Percentiles rank a stretch among this genome's conserved stretches.
phyloP scores from a whole-genome alignment of 768 basidiomycete genomes.

The Suillus bovinus region DNA sequence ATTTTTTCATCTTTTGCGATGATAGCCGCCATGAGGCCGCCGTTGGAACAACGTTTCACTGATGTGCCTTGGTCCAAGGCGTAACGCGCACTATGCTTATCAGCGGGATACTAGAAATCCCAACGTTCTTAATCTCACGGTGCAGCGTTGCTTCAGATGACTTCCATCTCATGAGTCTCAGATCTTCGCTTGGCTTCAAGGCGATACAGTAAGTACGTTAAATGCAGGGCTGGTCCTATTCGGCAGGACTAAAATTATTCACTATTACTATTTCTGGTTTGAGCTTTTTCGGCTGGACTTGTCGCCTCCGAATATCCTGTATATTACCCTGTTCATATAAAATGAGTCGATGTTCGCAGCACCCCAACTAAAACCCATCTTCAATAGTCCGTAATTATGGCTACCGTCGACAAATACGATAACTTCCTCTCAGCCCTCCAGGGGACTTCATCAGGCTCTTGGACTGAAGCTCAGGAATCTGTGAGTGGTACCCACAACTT shows the following conservation, averaged over 20 bases:
- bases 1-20: not conserved
- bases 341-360: not conserved
- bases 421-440: conserved; percentile 38
- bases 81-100: too few species aligned
- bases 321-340: not conserved
- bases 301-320: conserved; percentile 7
- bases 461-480: conserved; percentile 24
- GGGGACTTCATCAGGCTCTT: conserved; percentile 23
- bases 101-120: not conserved
- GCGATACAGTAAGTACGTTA: not conserved
- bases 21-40: not conserved
- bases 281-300: not conserved
- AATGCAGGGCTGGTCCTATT: not conserved
- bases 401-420: conserved; percentile 36
- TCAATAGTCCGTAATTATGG: not conserved
- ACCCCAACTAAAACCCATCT: not conserved
- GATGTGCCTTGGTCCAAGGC: too few species aligned
- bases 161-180: not conserved
- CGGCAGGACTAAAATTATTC: not conserved
- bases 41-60: not conserved
- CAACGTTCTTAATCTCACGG: not conserved
- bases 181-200: not conserved
- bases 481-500: conserved; percentile 16
- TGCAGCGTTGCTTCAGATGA: not conserved
- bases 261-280: not conserved